phyloP scores from a whole-genome alignment of 495 filamentous ascomycete genomes.

The Immersiella caudata region DNA sequence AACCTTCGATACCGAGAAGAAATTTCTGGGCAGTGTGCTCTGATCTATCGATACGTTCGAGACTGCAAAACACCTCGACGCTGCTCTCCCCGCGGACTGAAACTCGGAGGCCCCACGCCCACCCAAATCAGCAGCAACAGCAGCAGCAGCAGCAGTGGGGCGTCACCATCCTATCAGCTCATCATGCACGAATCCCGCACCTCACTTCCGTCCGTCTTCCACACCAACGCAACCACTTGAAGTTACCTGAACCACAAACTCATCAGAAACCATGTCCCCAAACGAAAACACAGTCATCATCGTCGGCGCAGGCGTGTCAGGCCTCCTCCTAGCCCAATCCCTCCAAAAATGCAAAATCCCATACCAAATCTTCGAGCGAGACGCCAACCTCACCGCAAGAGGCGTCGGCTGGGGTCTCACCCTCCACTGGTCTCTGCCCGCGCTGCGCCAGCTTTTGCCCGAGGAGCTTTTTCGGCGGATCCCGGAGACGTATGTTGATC shows the following conservation, averaged over 20 bases:
- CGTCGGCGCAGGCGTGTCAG: constrained; percentile 62
- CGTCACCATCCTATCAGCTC: not conserved
- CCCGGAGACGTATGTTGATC: constrained; percentile 52
- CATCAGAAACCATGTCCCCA: not conserved
- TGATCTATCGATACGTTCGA: too few species aligned
- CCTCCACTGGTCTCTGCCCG: constrained; percentile 59
- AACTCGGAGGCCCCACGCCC: too few species aligned
- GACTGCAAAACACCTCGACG: too few species aligned
- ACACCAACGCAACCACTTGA: not conserved
- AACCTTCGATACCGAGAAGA: too few species aligned
- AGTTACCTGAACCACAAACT: not conserved
- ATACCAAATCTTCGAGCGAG: constrained; percentile 59
- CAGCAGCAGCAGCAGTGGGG: not conserved
- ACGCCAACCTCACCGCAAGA: constrained; percentile 48
- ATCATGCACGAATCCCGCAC: not conserved
- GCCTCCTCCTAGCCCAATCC: constrained; percentile 61
- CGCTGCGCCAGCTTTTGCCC: constrained; percentile 53
- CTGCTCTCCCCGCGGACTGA: too few species aligned
- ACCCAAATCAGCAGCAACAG: too few species aligned
- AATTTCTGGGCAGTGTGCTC: too few species aligned
- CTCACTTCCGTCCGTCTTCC: not conserved
- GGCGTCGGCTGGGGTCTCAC: constrained; percentile 63
- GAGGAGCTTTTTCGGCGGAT: constrained; percentile 49
- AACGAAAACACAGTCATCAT: constrained; percentile 42
- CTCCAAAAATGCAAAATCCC: constrained; percentile 47